These are phyloP conservation scores for Trichaptum fuscoviolaceum DNA, from an alignment of 768 basidiomycete genomes.

Conservation along the genomic window DNA sequence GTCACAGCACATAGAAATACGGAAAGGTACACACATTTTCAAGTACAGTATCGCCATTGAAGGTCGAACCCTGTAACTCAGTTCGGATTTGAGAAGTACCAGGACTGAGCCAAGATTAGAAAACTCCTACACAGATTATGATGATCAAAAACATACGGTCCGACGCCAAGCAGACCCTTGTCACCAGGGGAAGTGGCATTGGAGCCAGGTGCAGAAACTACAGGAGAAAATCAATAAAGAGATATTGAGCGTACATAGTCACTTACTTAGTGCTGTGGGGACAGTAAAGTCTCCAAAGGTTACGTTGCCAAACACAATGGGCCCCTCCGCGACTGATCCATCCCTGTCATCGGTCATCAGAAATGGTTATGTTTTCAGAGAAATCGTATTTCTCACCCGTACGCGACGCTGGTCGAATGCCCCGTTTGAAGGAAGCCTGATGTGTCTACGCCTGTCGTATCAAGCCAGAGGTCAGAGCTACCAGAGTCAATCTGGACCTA, in stretches of 20 bases:
- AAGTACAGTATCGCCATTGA: neutral
- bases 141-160: neutral
- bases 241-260: neutral
- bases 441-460: constrained; percentile 26
- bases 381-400: neutral
- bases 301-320: neutral
- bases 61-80: neutral
- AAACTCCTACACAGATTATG: neutral
- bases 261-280: neutral
- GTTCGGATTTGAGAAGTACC: neutral
- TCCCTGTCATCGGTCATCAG: neutral
- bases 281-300: neutral
- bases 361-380: neutral
- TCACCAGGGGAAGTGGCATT: neutral
- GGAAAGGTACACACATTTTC: neutral
- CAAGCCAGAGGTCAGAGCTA: constrained; percentile 90
- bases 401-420: neutral
- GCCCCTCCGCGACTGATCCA: neutral
- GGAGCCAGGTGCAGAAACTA: constrained; percentile 1
- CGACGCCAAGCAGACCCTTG: neutral
- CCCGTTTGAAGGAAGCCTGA: neutral
- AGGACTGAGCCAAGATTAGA: neutral
- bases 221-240: neutral
- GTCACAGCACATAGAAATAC: neutral
- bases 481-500: constrained; percentile 68